A percentile compares a stretch with the other conserved stretches of the same genome.
phyloP scores from a whole-genome alignment of 1,284 basidiomycete species.

The Hemileia vastatrix region DNA sequence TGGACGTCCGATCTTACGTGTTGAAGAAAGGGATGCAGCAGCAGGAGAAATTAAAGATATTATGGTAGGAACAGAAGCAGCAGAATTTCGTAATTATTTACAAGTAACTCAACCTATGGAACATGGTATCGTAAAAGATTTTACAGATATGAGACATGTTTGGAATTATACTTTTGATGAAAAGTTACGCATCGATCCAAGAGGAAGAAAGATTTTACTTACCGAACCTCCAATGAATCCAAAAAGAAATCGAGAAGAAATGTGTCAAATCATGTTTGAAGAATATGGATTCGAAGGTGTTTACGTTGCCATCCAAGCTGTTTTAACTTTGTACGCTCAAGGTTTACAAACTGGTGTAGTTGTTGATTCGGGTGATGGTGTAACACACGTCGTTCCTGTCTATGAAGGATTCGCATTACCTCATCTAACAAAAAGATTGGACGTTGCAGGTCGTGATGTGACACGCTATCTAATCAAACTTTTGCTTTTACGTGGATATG shows the following conservation, averaged over 20 bases:
- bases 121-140: conserved; percentile 96
- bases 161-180: conserved; percentile 99
- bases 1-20: conserved; percentile 89
- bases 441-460: conserved; percentile 95
- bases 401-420: conserved; percentile 94
- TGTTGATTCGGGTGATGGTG: conserved; percentile 97
- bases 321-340: conserved; percentile 93
- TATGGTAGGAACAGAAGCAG: conserved; percentile 76
- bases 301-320: conserved; percentile 97
- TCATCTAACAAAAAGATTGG: conserved; percentile 83
- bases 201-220: conserved; percentile 79
- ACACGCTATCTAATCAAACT: conserved; percentile 98
- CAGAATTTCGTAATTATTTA: conserved; percentile 83
- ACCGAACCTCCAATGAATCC: conserved; percentile 99
- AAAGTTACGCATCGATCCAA: conserved; percentile 80
- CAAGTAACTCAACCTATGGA: conserved; percentile 98
- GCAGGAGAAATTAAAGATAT: conserved; percentile 61
- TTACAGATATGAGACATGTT: conserved; percentile 96
- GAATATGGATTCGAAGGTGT: conserved; percentile 93
- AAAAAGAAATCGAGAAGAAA: conserved; percentile 77
- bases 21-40: conserved; percentile 74
- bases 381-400: conserved; percentile 97
- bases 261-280: conserved; percentile 99
- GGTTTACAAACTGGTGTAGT: conserved; percentile 98
- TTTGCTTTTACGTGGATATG: conserved; percentile 93